Percentiles rank a stretch among this genome's conserved stretches.
Conservation (phyloP, 129 eudicot genomes). For the Flaveria trinervia region DNA sequence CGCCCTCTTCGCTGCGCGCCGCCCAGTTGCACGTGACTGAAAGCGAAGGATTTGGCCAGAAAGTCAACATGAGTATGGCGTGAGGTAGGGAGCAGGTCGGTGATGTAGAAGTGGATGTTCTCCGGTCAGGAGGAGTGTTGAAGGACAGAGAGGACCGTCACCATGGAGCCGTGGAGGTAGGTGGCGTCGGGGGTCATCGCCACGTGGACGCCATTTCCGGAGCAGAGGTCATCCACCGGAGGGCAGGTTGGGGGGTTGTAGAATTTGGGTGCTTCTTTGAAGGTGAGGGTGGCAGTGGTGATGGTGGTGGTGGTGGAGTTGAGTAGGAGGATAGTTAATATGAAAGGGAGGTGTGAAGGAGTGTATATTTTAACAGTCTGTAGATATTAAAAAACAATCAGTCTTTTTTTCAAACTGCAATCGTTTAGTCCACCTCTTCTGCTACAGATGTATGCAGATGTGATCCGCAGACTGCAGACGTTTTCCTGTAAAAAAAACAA, state of each 20-base stretch:
- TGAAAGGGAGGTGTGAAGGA: slow-evolving; percentile 25
- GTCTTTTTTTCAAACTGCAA: no score
- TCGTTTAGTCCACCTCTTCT: no score
- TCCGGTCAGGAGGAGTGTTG: slow-evolving; percentile 94
- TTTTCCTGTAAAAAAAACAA: no score
- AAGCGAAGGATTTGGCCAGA: slow-evolving; percentile 86
- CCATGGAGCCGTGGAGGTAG: slow-evolving; percentile 91
- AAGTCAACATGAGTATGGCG: slow-evolving; percentile 76
- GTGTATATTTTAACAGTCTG: neutral
- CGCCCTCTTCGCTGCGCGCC: no score
- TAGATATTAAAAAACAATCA: no score
- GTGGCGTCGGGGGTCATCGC: slow-evolving; percentile 90
- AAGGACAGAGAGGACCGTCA: slow-evolving; percentile 79
- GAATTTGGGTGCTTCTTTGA: slow-evolving; percentile 87
- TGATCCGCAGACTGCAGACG: no score
- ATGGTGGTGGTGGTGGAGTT: slow-evolving; percentile 11
- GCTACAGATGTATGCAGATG: no score
- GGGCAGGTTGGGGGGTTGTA: slow-evolving; percentile 71
- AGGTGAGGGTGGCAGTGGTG: slow-evolving; percentile 10
- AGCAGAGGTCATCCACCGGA: slow-evolving; percentile 31
- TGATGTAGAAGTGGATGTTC: slow-evolving; percentile 69
- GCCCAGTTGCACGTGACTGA: slow-evolving; percentile 43
- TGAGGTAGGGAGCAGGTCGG: slow-evolving; percentile 48
- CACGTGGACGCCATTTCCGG: slow-evolving; percentile 53
- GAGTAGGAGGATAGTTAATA: slow-evolving; percentile 26